Base-by-base conservation (phyloP, 2,329 filamentous ascomycete genomes). In the Talaromyces sp. region DNA sequence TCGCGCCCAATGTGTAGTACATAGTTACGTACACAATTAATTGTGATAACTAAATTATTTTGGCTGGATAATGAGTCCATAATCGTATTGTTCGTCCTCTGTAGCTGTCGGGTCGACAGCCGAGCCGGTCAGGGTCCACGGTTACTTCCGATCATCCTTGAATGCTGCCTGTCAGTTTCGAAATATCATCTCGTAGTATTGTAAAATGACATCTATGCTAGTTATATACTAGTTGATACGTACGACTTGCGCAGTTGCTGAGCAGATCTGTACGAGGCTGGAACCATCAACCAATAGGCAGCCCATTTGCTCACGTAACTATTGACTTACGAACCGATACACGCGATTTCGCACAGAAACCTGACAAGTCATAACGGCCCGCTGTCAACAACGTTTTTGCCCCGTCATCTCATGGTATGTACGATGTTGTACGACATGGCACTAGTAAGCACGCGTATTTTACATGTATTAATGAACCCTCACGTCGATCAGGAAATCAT, bases 351-450 rank as follows among this genome's bases (percentile, higher is more conserved):
- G 9, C 31, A 48, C 43, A 52, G 17, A 37, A 25, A 52, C 48
- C 48, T 52, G 33, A 52, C 48, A 39, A 39, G 48, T 39, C 56
- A 45, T 33, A 60, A 53, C 53, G 53, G 57, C 45, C 57, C 45
- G 58, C 58, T 60, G 53, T 53, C 58, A 60, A 60, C 53, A 59
- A 59, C 57, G 57, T 59, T 59, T 59, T 59, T 40, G 37, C 31
- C 6, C 8, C 6, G 45, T 33, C 45, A 33, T 37, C n/a, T 15
- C 36, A 40, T 28, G 25, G 43, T 25, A 46, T 25, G 43, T n/a
- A 7, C 19, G 33, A 48, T 33, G 45, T 13, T 48, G 45, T 48
- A 48, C 45, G 33, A 33, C 45, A 9, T 3, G 25, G 7, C n/a
- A 35, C 45, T 21, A 48, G 25, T 33, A 48, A 28, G 45, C 7